phyloP scores from a whole-genome alignment of 1,284 basidiomycete species.

The Cutaneotrichosporon sp. region DNA sequence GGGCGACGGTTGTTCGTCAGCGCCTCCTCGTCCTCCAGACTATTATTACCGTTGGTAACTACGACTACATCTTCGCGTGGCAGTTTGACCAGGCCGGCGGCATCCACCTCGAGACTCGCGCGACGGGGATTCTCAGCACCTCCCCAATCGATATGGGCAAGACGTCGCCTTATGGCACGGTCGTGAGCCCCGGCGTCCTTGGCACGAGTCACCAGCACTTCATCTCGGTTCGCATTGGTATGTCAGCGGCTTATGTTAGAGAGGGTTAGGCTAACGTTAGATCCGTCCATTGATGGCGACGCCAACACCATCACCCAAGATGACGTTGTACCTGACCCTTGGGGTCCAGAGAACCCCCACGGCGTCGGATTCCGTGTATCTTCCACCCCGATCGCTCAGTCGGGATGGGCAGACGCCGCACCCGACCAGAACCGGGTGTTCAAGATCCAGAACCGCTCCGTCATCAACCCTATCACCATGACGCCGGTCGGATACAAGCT shows the following conservation, averaged over 20 bases:
- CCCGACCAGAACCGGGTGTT: constrained; percentile 39
- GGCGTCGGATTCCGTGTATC: constrained; percentile 6
- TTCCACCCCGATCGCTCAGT: not conserved
- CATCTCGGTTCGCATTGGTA: constrained; percentile 5
- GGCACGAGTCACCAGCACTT: constrained; percentile 12
- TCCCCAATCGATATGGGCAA: constrained; percentile 11
- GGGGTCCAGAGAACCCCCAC: constrained; percentile 9
- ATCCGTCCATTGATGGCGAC: constrained; percentile 9
- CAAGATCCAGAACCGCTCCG: constrained; percentile 50
- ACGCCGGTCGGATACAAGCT: constrained; percentile 11
- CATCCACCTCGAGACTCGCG: constrained; percentile 12
- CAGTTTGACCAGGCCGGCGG: constrained; percentile 14
- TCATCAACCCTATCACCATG: constrained; percentile 20
- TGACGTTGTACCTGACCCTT: constrained; percentile 4
- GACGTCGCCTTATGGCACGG: constrained; percentile 6
- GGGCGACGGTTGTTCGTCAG: constrained; percentile 6
- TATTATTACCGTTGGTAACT: constrained; percentile 11
- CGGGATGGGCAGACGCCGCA: constrained; percentile 5
- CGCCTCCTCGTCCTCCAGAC: constrained; percentile 10
- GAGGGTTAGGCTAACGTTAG: not conserved
- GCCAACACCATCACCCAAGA: constrained; percentile 7
- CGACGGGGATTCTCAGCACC: constrained; percentile 8
- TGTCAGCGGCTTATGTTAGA: too few species aligned
- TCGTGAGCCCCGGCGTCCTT: constrained; percentile 7
- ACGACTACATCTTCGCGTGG: constrained; percentile 15